Evolutionary conservation across 345 rosid genomes (phyloP).

Genomic region (Rhodamnia rubescens): DNA sequence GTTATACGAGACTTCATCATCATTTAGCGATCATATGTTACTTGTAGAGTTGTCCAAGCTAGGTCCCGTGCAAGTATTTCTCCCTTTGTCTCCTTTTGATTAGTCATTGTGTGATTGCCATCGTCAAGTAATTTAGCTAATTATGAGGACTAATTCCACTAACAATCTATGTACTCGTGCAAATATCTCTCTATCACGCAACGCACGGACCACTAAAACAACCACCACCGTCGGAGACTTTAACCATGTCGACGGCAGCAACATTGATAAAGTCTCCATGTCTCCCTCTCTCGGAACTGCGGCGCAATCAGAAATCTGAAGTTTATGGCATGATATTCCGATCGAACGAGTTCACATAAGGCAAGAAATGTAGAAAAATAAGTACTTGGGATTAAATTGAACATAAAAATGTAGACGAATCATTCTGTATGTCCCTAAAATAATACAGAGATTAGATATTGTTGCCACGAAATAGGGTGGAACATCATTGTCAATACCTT

Average conservation of each 20-base stretch:
- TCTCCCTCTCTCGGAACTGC: no score
- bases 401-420: background rate
- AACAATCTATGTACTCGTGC: background rate
- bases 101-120: background rate
- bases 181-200: background rate
- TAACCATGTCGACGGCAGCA: accelerated
- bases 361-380: background rate
- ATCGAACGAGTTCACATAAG: background rate
- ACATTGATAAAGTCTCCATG: background rate
- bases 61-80: background rate
- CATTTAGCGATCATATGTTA: background rate
- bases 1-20: background rate
- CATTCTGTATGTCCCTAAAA: background rate
- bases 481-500: background rate
- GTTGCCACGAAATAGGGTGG: background rate
- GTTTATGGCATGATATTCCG: background rate
- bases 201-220: background rate
- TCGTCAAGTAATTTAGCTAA: background rate
- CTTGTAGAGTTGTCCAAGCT: accelerated
- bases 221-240: accelerated
- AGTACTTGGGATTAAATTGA: background rate
- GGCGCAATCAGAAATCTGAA: accelerated
- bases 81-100: background rate
- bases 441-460: background rate
- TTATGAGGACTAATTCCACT: background rate